Conservation (phyloP, 345 rosid species). For the Populus pruinosa region DNA sequence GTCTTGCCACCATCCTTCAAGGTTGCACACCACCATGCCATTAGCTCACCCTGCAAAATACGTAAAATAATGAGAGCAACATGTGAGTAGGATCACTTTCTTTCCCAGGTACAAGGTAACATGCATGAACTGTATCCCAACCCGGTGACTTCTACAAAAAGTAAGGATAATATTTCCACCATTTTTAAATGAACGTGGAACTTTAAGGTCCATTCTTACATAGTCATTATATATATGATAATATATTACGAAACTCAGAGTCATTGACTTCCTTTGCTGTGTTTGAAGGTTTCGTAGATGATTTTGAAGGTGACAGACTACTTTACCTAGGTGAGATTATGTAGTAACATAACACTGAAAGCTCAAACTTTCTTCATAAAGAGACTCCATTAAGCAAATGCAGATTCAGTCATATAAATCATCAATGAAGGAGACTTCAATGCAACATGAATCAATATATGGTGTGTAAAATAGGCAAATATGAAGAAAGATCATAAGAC, state of each 20-base stretch:
- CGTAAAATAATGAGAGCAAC: not conserved
- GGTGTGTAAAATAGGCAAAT: too few species aligned
- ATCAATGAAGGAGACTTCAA: not conserved
- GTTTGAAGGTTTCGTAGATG: not conserved
- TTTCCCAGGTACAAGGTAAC: too few species aligned
- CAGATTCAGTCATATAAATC: not conserved
- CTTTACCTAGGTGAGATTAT: not conserved
- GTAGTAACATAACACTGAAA: not conserved
- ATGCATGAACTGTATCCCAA: too few species aligned
- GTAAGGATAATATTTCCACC: too few species aligned
- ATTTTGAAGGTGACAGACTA: not conserved
- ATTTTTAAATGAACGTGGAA: not conserved
- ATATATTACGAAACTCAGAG: not conserved
- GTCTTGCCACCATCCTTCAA: slow-evolving; percentile 28
- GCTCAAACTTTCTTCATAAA: not conserved
- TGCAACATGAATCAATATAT: not conserved
- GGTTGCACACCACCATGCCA: slow-evolving; percentile 60
- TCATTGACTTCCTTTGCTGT: not conserved
- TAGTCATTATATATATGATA: not conserved
- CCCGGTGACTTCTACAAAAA: too few species aligned
- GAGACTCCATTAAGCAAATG: not conserved
- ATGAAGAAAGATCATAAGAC: too few species aligned
- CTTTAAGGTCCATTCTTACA: not conserved
- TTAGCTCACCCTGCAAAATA: slow-evolving; percentile 68
- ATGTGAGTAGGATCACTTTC: too few species aligned